phyloP scores from a whole-genome alignment of 2,329 filamentous ascomycete genomes.

The Sporothrix pallida region DNA sequence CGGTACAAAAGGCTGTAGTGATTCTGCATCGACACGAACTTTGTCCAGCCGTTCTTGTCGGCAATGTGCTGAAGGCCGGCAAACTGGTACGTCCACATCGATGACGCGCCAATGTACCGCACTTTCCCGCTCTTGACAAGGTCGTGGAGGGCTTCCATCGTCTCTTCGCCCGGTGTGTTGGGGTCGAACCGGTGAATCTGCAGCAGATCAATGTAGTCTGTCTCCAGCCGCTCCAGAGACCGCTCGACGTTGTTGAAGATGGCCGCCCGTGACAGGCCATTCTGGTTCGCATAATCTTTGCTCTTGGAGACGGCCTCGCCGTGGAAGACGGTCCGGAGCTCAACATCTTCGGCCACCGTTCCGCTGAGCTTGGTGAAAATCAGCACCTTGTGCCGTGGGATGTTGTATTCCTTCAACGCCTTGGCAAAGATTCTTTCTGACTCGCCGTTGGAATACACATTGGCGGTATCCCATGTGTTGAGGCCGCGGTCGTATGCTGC shows the following conservation, averaged over 20 bases:
- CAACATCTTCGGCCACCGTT: conserved; percentile 54
- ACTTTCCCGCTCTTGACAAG: conserved; percentile 60
- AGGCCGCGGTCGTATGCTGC: conserved; percentile 65
- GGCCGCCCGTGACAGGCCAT: conserved; percentile 61
- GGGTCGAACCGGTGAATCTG: conserved; percentile 63
- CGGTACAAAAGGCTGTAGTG: conserved; percentile 59
- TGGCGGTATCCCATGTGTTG: conserved; percentile 62
- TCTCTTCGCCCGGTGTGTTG: conserved; percentile 57
- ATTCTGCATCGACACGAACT: conserved; percentile 63
- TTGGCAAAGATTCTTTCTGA: conserved; percentile 61
- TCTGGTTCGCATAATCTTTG: conserved; percentile 44
- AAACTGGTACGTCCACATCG: conserved; percentile 54
- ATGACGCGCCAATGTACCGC: conserved; percentile 53
- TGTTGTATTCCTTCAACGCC: conserved; percentile 62
- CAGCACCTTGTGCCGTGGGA: conserved; percentile 61
- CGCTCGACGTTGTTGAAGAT: conserved; percentile 70
- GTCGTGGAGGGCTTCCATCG: conserved; percentile 63
- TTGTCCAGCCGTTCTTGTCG: conserved; percentile 58
- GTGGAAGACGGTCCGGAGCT: conserved; percentile 39
- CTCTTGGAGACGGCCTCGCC: conserved; percentile 26
- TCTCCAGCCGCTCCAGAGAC: conserved; percentile 59
- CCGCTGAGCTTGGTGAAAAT: conserved; percentile 64
- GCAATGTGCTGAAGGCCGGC: conserved; percentile 56
- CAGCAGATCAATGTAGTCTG: conserved; percentile 61
- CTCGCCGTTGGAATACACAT: conserved; percentile 61